These are phyloP conservation scores for Acacia concinna DNA, from an alignment of 331 rosid species.

Conservation along the genomic window DNA sequence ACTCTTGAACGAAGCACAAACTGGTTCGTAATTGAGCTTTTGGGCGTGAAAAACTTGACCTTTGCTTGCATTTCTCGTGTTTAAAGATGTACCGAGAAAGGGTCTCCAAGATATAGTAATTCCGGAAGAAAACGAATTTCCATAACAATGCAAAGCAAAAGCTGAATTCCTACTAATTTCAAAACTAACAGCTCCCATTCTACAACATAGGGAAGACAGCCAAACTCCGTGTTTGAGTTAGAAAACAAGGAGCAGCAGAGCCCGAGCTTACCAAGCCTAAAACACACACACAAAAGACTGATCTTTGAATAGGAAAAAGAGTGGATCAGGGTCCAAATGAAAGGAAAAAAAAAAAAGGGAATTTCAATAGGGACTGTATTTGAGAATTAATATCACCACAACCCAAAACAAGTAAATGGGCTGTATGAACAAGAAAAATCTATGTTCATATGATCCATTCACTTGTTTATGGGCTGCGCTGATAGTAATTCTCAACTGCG, in stretches of 20 bases:
- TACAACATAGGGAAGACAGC: neutral
- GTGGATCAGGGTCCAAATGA: too few species aligned
- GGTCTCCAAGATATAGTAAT: constrained; percentile 44
- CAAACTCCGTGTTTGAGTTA: neutral
- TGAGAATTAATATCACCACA: too few species aligned
- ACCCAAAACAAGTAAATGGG: too few species aligned
- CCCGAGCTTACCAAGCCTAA: neutral
- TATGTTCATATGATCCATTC: too few species aligned
- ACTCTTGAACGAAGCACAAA: constrained; percentile 47
- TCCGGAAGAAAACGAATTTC: constrained; percentile 36
- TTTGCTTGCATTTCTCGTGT: constrained; percentile 25
- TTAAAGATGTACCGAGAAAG: constrained; percentile 33
- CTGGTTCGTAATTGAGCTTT: constrained; percentile 28
- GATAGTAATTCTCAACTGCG: too few species aligned
- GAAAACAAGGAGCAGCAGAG: neutral
- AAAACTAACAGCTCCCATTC: constrained; percentile 44
- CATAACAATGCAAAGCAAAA: constrained; percentile 30
- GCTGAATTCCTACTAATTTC: constrained; percentile 45
- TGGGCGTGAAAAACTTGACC: constrained; percentile 15
- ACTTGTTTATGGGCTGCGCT: too few species aligned
- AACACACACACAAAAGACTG: too few species aligned
- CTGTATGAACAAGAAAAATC: too few species aligned
- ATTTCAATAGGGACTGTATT: too few species aligned
- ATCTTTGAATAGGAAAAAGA: too few species aligned
- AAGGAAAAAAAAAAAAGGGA: too few species aligned